Evolutionary conservation across 345 rosid species (phyloP), one percentile per base, ranked within the genome.

Genomic region (Raphanus raphanistrum): DNA sequence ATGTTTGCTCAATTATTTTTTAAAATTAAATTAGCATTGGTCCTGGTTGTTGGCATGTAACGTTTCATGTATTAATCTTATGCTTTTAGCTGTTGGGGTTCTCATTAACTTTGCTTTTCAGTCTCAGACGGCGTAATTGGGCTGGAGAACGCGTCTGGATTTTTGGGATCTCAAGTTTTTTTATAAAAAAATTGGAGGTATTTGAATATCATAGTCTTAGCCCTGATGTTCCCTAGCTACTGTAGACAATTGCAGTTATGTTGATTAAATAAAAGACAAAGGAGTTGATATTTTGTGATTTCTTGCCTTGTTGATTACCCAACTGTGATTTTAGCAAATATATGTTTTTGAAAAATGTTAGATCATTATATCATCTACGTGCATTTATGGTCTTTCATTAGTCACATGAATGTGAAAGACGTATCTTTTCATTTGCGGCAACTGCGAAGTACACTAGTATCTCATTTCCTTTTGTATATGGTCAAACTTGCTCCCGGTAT

Each of bases 71-170:
- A 26, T 55, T 55, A 5, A 38, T 43, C 68, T 66, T 13, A 48
- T 45, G 45, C 68, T 67, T 59, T 69, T 66, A 45, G n/a, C 82
- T 79, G 13, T 73, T 78, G 33, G 9, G 2, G 2, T 78, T 74
- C 48, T 35, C 36, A 50, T 73, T 28, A 15, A 43, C 45, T 63
- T 68, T 17, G 29, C 6, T 13, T 79, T 50, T 73, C 82, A 73
- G 70, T 28, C 48, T 73, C 66, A 68, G 60, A 61, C 5, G 65
- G 32, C 27, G 78, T 73, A 63, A 54, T 5, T 62, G 50, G 43
- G 70, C 36, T 68, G 66, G 66, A 68, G 57, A 13, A 60, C 0
- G 12, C 36, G 3, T 73, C 45, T 61, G 58, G 28, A 21, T 73
- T 38, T 61, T 66, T 27, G 16, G 58, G 63, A 65, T 41, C 68